Percentiles rank a stretch among this genome's conserved stretches.
Evolutionary conservation across 495 filamentous ascomycete species (phyloP).

Genomic region (Bacidia gigantensis): DNA sequence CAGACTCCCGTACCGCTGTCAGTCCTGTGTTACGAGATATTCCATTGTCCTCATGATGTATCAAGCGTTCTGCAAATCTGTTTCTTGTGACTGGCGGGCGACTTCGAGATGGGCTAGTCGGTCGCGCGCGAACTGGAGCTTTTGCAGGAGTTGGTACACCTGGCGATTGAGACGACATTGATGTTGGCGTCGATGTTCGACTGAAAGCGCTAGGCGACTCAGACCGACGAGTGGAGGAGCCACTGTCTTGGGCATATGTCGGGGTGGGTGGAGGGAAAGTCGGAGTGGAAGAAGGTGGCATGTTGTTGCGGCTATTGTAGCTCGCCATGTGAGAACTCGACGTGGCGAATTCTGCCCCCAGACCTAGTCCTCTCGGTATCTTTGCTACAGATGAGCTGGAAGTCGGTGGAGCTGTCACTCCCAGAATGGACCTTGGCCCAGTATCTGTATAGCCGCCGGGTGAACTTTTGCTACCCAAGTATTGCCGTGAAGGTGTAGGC

Average conservation of each 20-base stretch:
- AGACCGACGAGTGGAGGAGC: conserved; percentile 87
- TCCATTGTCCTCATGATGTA: conserved; percentile 35
- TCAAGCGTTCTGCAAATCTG: conserved; percentile 26
- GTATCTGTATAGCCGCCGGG: conserved; percentile 12
- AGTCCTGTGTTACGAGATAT: conserved; percentile 41
- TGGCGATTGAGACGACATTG: conserved; percentile 88
- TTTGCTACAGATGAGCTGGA: conserved; percentile 9
- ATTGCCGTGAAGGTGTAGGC: conserved; percentile 6
- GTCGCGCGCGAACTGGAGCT: conserved; percentile 40
- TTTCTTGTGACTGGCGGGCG: conserved; percentile 51
- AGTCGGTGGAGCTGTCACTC: conserved; percentile 13
- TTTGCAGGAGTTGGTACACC: conserved; percentile 54
- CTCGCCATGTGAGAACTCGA: conserved; percentile 20
- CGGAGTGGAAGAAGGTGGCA: conserved; percentile 9
- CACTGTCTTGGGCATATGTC: conserved; percentile 54
- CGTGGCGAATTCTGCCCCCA: conserved; percentile 14
- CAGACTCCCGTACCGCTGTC: conserved; percentile 47
- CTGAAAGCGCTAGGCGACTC: conserved; percentile 87
- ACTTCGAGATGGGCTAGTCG: conserved; percentile 49
- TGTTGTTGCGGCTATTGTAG: conserved; percentile 11
- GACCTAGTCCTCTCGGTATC: conserved; percentile 1
- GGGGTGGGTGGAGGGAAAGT: conserved; percentile 54
- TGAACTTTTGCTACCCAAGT: conserved; percentile 9
- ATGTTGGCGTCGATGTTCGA: conserved; percentile 86
- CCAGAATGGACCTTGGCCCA: conserved; percentile 14